Evolutionary conservation across 2,329 filamentous ascomycete genomes (phyloP).

Genomic region (Fusarium tanahbumbuense): DNA sequence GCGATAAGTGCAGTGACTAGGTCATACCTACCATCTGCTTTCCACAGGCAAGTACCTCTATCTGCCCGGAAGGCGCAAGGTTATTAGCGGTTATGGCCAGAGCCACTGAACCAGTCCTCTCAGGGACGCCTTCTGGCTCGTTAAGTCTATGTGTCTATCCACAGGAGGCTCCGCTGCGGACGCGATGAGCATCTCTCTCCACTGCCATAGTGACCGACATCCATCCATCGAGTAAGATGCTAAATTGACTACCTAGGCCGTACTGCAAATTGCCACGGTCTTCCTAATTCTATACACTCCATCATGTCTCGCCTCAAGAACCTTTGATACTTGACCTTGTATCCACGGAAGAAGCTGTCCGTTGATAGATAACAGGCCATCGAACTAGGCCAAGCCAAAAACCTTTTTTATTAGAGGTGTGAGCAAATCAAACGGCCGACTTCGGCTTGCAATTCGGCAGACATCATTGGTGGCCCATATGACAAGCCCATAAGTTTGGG

Average conservation of each 20-base stretch:
- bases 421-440: conserved; percentile 39
- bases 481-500: conserved; percentile 14
- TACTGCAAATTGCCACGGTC: not conserved
- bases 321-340: not conserved
- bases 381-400: conserved; percentile 10
- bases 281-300: not conserved
- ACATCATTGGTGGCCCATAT: conserved; percentile 38
- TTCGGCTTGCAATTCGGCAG: conserved; percentile 44
- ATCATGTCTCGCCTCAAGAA: not conserved
- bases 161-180: conserved; percentile 39
- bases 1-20: conserved; percentile 29
- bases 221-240: not conserved
- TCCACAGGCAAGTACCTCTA: conserved; percentile 5
- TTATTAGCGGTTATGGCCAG: conserved; percentile 30
- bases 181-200: conserved; percentile 27
- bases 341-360: conserved; percentile 16
- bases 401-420: not conserved
- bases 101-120: conserved; percentile 21
- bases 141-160: conserved; percentile 37
- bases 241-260: not conserved
- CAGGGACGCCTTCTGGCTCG: not conserved
- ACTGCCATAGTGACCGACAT: conserved; percentile 20
- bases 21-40: not conserved
- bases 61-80: conserved; percentile 34
- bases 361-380: conserved; percentile 22